Base-by-base conservation (phyloP, 306 rosid genomes). In the Castanea sativa region DNA sequence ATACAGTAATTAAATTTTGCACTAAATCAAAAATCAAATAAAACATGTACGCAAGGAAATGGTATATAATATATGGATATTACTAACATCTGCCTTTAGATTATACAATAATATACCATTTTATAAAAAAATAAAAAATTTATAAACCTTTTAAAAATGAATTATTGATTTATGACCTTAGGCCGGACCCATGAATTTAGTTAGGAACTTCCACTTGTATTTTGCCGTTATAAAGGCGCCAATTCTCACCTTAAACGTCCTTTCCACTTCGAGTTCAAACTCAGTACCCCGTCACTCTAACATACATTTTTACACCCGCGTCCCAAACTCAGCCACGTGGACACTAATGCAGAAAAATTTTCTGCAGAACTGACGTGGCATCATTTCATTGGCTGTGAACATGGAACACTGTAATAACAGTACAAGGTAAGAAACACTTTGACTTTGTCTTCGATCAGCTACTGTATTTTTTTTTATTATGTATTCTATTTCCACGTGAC, bases 181-280 rank as follows among this genome's bases (percentile, higher is more conserved):
- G 10, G 43, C 9, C 9, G 2, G 43, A 38, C 2, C 3, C 45
- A 38, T 38, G 45, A 38, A 38, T 38, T 41, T 41, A 41, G 12
- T 8, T 41, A 8, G 12, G 11, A 8, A 41, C 45, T 41, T 41
- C 11, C 0, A 3, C 18, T 8, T 9, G 6, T 29, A 6, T 29
- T 49, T 69, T 5, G 75, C 70, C 60, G 79, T 77, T 80, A 10
- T 4, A 29, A 52, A 73, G 87, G 85, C 87, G 85, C 85, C 85
- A 68, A 68, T 5, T n/a, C 15, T 55, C n/a, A 72, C 27, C 69
- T 6, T 8, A 25, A 25, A 19, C 58, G 61, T 60, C 29, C 41
- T 57, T 35, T 21, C 0, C 41, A 59, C 80, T 60, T 21, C 73
- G 15, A 29, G 56, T 55, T 3, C 35, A 32, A 52, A 56, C 41